These are phyloP conservation scores for Phytophthora syringae DNA, from an alignment of 352 stramenopile species.

Conservation along the genomic window DNA sequence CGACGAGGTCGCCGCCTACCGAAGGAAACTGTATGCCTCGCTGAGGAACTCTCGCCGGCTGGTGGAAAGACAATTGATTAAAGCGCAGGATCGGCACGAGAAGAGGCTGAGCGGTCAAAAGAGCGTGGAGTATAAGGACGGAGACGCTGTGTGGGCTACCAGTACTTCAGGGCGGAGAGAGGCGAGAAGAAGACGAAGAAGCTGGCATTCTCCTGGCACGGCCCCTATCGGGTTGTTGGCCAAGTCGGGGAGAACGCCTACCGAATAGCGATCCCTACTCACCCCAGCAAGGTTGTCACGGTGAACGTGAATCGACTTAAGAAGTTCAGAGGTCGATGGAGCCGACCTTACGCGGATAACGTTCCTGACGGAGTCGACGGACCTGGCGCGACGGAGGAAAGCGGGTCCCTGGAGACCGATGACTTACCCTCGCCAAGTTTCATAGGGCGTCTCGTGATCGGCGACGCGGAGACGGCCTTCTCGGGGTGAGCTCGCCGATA, in stretches of 20 bases:
- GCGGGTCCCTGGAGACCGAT: too few relatives aligned
- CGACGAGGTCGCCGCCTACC: constrained; percentile 8
- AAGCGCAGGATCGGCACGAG: constrained; percentile 6
- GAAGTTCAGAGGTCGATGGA: background rate
- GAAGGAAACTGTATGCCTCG: background rate
- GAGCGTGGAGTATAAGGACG: background rate
- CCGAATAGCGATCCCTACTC: background rate
- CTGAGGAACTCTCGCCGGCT: background rate
- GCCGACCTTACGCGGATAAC: background rate
- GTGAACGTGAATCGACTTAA: constrained; percentile 12
- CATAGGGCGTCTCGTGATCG: too few relatives aligned
- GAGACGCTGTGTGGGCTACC: constrained; percentile 1
- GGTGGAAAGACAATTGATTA: constrained; percentile 12
- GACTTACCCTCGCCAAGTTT: too few relatives aligned
- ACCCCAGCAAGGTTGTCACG: background rate
- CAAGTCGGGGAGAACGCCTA: background rate
- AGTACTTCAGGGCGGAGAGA: background rate
- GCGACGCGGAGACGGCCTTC: too few relatives aligned
- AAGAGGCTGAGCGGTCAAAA: background rate
- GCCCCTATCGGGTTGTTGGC: background rate
- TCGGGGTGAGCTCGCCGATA: too few relatives aligned
- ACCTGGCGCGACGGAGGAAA: background rate
- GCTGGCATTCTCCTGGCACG: background rate
- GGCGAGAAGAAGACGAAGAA: background rate
- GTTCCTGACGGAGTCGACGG: background rate